Percentiles rank a stretch among this genome's conserved stretches.
Conservation (phyloP, 2,329 filamentous ascomycete genomes). For the Aspergillus eucalypticola region DNA sequence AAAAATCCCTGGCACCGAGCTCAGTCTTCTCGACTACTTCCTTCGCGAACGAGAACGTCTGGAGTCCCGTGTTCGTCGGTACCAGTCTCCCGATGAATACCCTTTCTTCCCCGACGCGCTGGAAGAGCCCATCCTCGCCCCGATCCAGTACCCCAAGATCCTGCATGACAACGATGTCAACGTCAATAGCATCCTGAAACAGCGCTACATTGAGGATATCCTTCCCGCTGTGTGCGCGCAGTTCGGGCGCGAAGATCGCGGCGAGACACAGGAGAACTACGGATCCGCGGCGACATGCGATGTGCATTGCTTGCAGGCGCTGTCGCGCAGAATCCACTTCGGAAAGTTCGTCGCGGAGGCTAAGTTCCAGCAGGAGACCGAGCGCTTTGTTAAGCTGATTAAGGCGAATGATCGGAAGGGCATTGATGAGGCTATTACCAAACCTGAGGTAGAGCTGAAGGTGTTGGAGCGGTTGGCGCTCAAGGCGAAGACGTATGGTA, state of each 20-base stretch:
- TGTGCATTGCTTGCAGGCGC: constrained; percentile 82
- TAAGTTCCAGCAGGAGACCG: constrained; percentile 83
- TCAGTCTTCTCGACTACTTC: constrained; percentile 93
- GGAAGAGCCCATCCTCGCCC: constrained; percentile 78
- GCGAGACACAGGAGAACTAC: constrained; percentile 90
- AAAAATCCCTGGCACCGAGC: constrained; percentile 67
- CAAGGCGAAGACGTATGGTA: constrained; percentile 93
- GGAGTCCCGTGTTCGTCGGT: constrained; percentile 90
- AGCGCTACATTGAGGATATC: constrained; percentile 78
- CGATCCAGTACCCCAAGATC: constrained; percentile 83
- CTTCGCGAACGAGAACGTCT: constrained; percentile 85
- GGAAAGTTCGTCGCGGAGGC: constrained; percentile 97
- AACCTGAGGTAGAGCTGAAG: constrained; percentile 83
- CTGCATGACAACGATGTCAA: constrained; percentile 87
- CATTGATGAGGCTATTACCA: constrained; percentile 88
- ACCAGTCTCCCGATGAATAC: constrained; percentile 94
- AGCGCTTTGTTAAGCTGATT: constrained; percentile 80
- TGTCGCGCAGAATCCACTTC: constrained; percentile 91
- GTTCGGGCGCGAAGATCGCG: constrained; percentile 72
- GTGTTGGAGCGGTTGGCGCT: constrained; percentile 81
- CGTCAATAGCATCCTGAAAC: constrained; percentile 83
- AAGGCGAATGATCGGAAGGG: constrained; percentile 74
- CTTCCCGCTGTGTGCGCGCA: constrained; percentile 80
- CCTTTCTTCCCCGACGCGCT: constrained; percentile 89
- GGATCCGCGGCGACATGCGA: constrained; percentile 89